Conservation (phyloP, 495 filamentous ascomycete species). For the Parachaetomium inaequale region DNA sequence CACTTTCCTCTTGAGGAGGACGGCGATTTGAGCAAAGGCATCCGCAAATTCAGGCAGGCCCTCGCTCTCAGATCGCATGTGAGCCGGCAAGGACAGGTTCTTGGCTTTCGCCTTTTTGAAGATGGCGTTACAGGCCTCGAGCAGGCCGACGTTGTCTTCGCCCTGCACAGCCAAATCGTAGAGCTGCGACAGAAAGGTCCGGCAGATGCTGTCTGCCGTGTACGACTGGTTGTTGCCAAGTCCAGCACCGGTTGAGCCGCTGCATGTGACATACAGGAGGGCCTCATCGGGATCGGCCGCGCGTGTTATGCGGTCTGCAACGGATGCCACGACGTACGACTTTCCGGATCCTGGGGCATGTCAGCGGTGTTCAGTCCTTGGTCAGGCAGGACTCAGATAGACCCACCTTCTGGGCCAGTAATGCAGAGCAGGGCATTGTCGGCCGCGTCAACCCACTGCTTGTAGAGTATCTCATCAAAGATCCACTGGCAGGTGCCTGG, state of each 20-base stretch:
- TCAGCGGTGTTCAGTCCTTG: background rate
- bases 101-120: constrained; percentile 22
- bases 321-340: constrained; percentile 21
- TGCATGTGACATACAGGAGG: constrained; percentile 24
- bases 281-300: constrained; percentile 1
- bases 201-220: constrained; percentile 22
- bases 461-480: constrained; percentile 14
- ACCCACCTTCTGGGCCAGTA: constrained; percentile 23
- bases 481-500: constrained; percentile 26
- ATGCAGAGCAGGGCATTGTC: constrained; percentile 18
- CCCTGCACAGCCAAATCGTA: constrained; percentile 21
- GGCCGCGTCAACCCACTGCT: constrained; percentile 8
- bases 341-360: constrained; percentile 23
- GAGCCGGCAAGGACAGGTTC: background rate
- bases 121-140: constrained; percentile 27
- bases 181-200: constrained; percentile 21
- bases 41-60: constrained; percentile 23
- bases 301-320: constrained; percentile 14
- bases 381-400: background rate
- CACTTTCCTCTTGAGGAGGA: constrained; percentile 16
- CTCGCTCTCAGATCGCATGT: background rate
- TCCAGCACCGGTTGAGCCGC: background rate
- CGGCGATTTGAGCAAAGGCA: constrained; percentile 15
- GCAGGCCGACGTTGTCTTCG: constrained; percentile 17
- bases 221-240: background rate